Base-by-base conservation (phyloP, 108 stramenopile genomes). In the Epithemia pelagica region DNA sequence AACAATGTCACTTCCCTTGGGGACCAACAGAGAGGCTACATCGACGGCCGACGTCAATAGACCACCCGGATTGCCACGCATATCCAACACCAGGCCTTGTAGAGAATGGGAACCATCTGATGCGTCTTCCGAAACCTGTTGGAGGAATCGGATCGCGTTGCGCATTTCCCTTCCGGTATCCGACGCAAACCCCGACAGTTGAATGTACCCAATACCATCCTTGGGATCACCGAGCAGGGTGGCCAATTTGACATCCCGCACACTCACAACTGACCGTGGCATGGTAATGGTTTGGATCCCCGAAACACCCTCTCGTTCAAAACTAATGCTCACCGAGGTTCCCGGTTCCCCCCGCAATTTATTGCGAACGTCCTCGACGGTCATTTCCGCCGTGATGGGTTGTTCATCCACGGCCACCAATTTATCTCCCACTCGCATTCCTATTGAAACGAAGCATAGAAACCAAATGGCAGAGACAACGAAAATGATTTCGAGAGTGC, bases 41-140 rank as follows among this genome's bases (percentile, higher is more conserved):
- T 96, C 95, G 3, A 98, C 96, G 2, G 97, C 97, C 0, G 88
- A 85, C 3, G 91, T 95, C 28, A 98, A 81, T 59, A 98, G 74
- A 18, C 97, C 97, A 28, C 97, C 97, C 23, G 96, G 96, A 71
- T 97, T 97, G n/a, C 92, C 89, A 28, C 97, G 76, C 54, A 97
- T 75, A 79, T 97, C 97, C 53, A 97, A 71, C 23, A 97, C 72
- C 54, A 97, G 54, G 22, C 95, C 95, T 72, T 88, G 81, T 62
- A 91, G 58, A 28, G 69, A 62, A 1, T 67, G 72, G 10, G 69
- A 74, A 0, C 82, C 84, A 57, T 78, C 74, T 22, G 79, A 64
- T 15, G 78, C 75, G 58, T 83, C 78, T 52, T 86, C 81, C 2
- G 84, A 81, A 26, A 78, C 78, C 33, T 82, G 79, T 65, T 94